phyloP scores from a whole-genome alignment of 2,329 filamentous ascomycete species.

The Cladosporium velox region DNA sequence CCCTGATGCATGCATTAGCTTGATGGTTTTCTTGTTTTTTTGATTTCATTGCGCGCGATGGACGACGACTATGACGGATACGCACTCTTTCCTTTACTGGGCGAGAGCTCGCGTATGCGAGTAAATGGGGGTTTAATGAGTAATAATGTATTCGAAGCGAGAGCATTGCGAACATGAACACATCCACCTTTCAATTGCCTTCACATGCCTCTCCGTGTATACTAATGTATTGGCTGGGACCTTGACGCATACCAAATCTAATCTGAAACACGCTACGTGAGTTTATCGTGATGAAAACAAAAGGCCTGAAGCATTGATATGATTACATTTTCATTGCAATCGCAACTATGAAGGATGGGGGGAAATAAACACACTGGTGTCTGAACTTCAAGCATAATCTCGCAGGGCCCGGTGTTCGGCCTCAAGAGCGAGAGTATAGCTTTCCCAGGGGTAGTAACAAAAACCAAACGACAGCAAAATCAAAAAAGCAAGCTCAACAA shows the following conservation, averaged over 20 bases:
- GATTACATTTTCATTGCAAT: conserved; percentile 14
- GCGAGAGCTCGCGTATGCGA: neutral
- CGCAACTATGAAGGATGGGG: conserved; percentile 15
- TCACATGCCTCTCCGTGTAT: neutral
- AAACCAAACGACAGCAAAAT: conserved; percentile 5
- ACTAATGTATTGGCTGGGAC: neutral
- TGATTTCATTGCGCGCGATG: neutral
- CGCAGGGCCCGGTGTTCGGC: conserved; percentile 2
- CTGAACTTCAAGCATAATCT: conserved; percentile 5
- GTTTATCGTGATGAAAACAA: neutral
- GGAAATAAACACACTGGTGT: conserved; percentile 19
- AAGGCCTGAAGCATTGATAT: neutral
- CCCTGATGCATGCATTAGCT: conserved; percentile 21
- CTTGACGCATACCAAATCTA: neutral
- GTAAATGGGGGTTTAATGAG: neutral
- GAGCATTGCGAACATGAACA: conserved; percentile 5
- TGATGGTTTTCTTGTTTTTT: conserved; percentile 2
- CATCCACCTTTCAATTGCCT: neutral
- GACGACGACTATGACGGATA: neutral
- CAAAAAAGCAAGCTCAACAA: conserved; percentile 15
- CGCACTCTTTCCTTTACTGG: conserved; percentile 6
- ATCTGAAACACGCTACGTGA: neutral
- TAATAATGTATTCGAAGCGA: conserved; percentile 15
- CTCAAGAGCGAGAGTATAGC: neutral
- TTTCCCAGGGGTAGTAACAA: conserved; percentile 9